phyloP scores from a whole-genome alignment of 495 filamentous ascomycete genomes.

The Thozetella sp. region DNA sequence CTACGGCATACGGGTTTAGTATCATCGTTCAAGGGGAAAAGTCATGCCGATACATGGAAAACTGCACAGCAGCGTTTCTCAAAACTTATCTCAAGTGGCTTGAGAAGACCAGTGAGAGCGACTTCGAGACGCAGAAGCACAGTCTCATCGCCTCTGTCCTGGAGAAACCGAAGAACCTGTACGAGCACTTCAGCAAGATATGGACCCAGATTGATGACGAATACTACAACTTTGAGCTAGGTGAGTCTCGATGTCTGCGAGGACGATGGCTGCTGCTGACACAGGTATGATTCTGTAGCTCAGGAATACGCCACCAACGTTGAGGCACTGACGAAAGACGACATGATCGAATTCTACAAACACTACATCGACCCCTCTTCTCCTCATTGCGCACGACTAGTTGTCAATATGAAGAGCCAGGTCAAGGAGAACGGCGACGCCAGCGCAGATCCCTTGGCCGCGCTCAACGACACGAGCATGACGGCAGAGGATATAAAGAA shows the following conservation, averaged over 20 bases:
- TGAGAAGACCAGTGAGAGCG: constrained; percentile 75
- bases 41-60: constrained; percentile 78
- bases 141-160: constrained; percentile 85
- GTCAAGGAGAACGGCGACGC: constrained; percentile 40
- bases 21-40: constrained; percentile 95
- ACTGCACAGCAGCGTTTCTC: constrained; percentile 84
- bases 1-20: constrained; percentile 79
- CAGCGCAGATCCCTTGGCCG: constrained; percentile 7
- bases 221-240: constrained; percentile 83
- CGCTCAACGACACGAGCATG: not conserved
- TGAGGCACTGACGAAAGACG: constrained; percentile 71
- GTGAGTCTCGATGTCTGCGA: constrained; percentile 44
- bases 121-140: constrained; percentile 91
- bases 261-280: constrained; percentile 15
- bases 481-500: not conserved
- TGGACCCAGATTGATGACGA: constrained; percentile 86
- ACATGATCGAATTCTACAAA: constrained; percentile 79
- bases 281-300: constrained; percentile 35
- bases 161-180: constrained; percentile 91
- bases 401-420: constrained; percentile 82
- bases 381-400: constrained; percentile 73
- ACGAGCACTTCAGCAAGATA: constrained; percentile 78
- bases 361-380: constrained; percentile 78
- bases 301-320: constrained; percentile 78
- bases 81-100: constrained; percentile 62